Conservation (phyloP, 2,329 filamentous ascomycete genomes). For the Claviceps digitariae region DNA sequence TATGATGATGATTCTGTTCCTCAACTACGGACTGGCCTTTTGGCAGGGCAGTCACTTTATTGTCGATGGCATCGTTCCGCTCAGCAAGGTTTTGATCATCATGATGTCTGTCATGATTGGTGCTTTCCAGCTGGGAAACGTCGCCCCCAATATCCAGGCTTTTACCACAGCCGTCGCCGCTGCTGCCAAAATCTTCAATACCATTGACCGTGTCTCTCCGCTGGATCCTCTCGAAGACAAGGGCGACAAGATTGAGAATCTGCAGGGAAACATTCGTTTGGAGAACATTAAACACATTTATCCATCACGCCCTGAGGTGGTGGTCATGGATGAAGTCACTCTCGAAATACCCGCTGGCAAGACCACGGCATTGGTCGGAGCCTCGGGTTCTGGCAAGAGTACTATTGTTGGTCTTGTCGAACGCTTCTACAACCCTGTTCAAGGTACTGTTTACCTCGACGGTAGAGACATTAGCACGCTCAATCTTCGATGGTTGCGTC, state of each 20-base stretch:
- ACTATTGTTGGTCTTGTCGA: slow-evolving; percentile 90
- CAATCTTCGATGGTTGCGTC: slow-evolving; percentile 81
- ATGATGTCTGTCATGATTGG: slow-evolving; percentile 87
- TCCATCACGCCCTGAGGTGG: slow-evolving; percentile 79
- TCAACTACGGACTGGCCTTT: slow-evolving; percentile 79
- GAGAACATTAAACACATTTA: slow-evolving; percentile 84
- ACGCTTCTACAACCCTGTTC: slow-evolving; percentile 84
- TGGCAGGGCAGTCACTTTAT: slow-evolving; percentile 76
- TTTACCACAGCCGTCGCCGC: slow-evolving; percentile 76
- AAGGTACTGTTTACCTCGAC: slow-evolving; percentile 66
- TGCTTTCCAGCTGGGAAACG: slow-evolving; percentile 78
- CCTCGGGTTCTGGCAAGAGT: slow-evolving; percentile 87
- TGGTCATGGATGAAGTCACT: slow-evolving; percentile 73
- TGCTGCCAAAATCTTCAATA: slow-evolving; percentile 82
- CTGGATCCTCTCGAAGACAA: slow-evolving; percentile 59
- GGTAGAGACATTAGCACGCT: slow-evolving; percentile 67
- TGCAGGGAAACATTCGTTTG: slow-evolving; percentile 70
- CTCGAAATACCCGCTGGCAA: slow-evolving; percentile 77
- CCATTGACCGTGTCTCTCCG: slow-evolving; percentile 78
- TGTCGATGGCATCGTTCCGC: slow-evolving; percentile 46
- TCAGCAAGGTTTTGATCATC: slow-evolving; percentile 68
- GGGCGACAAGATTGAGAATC: slow-evolving; percentile 58
- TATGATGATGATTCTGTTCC: slow-evolving; percentile 73
- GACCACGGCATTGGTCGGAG: slow-evolving; percentile 83
- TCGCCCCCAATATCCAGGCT: slow-evolving; percentile 73